A percentile compares a stretch with the other conserved stretches of the same genome.
Conservation (phyloP, 23 red algal genomes). For the Cyanidioschyzon merolae region DNA sequence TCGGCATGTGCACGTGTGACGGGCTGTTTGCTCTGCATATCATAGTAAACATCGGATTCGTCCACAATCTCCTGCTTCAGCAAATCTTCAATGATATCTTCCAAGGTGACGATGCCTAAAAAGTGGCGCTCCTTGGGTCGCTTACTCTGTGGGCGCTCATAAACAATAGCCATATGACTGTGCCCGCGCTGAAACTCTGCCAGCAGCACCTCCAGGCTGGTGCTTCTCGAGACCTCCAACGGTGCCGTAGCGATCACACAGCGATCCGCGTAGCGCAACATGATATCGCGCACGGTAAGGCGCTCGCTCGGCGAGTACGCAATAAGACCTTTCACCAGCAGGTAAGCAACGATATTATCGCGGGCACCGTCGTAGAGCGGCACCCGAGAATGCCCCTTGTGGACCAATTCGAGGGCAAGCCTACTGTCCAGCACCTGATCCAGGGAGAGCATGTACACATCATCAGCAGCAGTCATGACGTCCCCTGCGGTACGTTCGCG, state of each 20-base stretch:
- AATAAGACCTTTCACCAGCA: constrained; percentile 36
- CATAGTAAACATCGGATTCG: constrained; percentile 38
- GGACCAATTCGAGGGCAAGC: constrained; percentile 21
- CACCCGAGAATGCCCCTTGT: constrained; percentile 20
- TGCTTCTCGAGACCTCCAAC: not conserved
- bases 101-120: constrained; percentile 37
- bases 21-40: constrained; percentile 10
- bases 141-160: constrained; percentile 25
- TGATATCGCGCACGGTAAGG: constrained; percentile 12
- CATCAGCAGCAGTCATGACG: constrained; percentile 29
- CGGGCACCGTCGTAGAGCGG: constrained; percentile 19
- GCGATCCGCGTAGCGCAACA: not conserved
- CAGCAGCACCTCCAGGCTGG: constrained; percentile 23
- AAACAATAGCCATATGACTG: constrained; percentile 36
- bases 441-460: constrained; percentile 36
- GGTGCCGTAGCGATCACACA: constrained; percentile 12
- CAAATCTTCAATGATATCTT: constrained; percentile 58
- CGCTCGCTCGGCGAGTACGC: constrained; percentile 24
- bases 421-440: constrained; percentile 24
- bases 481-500: constrained; percentile 25
- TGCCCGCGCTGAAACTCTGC: constrained; percentile 32
- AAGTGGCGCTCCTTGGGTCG: constrained; percentile 1
- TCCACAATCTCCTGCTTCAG: constrained; percentile 54
- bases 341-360: constrained; percentile 28
- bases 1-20: not conserved